Conservation (phyloP, 2,329 filamentous ascomycete species). For the Calonectria honghensis region DNA sequence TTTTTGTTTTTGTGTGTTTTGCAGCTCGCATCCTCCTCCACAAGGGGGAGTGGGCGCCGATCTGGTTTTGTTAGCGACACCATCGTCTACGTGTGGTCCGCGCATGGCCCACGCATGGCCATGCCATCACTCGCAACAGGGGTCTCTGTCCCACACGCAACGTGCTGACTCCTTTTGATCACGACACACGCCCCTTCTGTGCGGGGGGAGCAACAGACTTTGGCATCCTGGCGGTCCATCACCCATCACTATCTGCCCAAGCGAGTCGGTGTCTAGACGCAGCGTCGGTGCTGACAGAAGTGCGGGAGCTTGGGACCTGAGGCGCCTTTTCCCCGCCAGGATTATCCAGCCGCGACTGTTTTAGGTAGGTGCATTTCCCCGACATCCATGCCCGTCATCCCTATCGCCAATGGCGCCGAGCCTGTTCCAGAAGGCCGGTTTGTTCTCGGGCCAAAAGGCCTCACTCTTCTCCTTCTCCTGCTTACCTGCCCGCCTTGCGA, state of each 20-base stretch:
- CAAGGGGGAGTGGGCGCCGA: slow-evolving; percentile 11
- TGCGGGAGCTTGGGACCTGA: not conserved
- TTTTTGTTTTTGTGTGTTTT: not conserved
- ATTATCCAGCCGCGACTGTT: slow-evolving; percentile 22
- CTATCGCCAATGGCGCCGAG: slow-evolving; percentile 17
- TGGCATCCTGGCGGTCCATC: slow-evolving; percentile 8
- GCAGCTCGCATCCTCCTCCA: slow-evolving; percentile 22
- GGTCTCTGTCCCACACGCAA: slow-evolving; percentile 20
- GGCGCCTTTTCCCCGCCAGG: not conserved
- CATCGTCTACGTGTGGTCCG: slow-evolving; percentile 11
- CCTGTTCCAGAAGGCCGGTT: slow-evolving; percentile 14
- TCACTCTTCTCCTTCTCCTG: not conserved
- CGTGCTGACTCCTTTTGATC: slow-evolving; percentile 14
- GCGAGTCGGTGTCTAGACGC: slow-evolving; percentile 1
- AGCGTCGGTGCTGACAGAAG: not conserved
- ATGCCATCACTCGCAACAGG: not conserved
- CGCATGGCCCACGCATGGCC: not conserved
- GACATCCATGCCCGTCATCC: slow-evolving; percentile 15
- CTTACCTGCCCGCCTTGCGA: not conserved
- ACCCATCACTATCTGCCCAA: slow-evolving; percentile 3
- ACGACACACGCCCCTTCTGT: slow-evolving; percentile 18
- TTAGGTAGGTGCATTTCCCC: slow-evolving; percentile 37
- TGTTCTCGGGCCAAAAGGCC: not conserved
- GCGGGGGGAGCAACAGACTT: slow-evolving; percentile 1
- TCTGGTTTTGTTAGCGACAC: slow-evolving; percentile 27